phyloP scores from a whole-genome alignment of 2,329 filamentous ascomycete species.

The Cladosporium austrohemisphaericum region DNA sequence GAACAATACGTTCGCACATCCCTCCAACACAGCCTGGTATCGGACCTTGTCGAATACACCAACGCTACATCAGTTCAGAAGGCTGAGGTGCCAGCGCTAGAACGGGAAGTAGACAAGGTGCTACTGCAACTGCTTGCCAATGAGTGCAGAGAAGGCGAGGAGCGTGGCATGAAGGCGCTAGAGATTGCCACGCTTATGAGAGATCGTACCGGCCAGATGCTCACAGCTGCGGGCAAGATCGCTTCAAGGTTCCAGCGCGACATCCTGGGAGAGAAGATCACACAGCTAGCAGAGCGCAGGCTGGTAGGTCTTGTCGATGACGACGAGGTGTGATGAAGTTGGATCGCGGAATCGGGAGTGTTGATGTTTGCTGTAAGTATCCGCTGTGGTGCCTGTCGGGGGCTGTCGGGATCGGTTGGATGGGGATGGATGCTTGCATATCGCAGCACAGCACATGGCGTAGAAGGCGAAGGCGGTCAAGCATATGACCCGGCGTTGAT shows the following conservation, averaged over 20 bases:
- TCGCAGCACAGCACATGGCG: no score
- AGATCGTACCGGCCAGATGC: constrained; percentile 80
- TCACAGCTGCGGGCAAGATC: constrained; percentile 86
- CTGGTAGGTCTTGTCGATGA: constrained; percentile 60
- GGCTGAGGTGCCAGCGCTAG: constrained; percentile 62
- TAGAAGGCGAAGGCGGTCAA: no score
- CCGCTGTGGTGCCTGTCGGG: background rate
- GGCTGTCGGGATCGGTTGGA: no score
- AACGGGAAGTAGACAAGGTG: constrained; percentile 85
- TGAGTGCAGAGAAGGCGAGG: constrained; percentile 90
- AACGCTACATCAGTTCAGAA: constrained; percentile 63
- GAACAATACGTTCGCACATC: constrained; percentile 75
- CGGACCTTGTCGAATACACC: constrained; percentile 68
- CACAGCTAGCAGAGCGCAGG: constrained; percentile 72
- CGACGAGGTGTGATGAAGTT: constrained; percentile 30
- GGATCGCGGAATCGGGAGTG: background rate
- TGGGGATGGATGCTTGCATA: no score
- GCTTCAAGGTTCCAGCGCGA: constrained; percentile 77
- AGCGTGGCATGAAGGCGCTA: constrained; percentile 88
- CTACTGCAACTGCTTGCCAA: constrained; percentile 82
- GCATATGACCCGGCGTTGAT: no score
- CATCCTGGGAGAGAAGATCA: constrained; percentile 85
- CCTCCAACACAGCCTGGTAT: constrained; percentile 68
- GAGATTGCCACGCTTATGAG: constrained; percentile 85
- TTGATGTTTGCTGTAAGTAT: background rate